Base-by-base conservation (phyloP, 202 grass and related monocot genomes). In the Eragrostis tef region DNA sequence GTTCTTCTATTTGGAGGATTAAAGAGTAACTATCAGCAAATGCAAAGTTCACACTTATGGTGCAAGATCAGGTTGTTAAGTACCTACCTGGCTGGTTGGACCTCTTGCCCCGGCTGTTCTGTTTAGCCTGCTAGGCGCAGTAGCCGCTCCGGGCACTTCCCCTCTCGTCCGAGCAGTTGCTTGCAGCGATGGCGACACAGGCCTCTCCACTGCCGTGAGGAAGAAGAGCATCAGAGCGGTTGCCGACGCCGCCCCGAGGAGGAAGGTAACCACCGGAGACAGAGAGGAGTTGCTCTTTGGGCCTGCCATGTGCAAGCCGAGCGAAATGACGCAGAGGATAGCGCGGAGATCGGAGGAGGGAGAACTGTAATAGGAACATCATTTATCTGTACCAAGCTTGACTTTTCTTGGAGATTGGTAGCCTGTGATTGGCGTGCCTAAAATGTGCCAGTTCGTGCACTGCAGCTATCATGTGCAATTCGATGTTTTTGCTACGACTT, bases 161-260 rank as follows among this genome's bases (percentile, higher is more conserved):
- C 50, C 74, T 6, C 74, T 85, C 11, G 36, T 73, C 19, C 13
- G 27, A 2, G 54, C 31, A 58, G 73, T 20, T 50, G 46, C 10
- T 74, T 81, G 57, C 67, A 29, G 34, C 72, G 70, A 12, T 8
- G 80, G 60, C 81, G 42, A 84, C 31, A 34, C 31, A 9, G 90
- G 87, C 27, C 64, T 81, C 14, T 70, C 58, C 9, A 70, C 50
- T 53, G 87, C 52, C 16, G 92, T 89, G 60, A 84, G 45, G 65
- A 88, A n/a, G 74, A 94, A 92, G 52, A 94, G 14, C 34, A 94
- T 59, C 31, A 89, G 64, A 46, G 56, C 79, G 7, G 84, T 84
- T 26, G 87, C 89, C 47, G 78, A 82, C 29, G 75, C 85, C 17
- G 92, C 89, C n/a, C 92, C 89, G 48, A 88, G 59, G 66, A 94